Base-by-base conservation (phyloP, 148 eudicot species). In the Linanthus parryae region DNA sequence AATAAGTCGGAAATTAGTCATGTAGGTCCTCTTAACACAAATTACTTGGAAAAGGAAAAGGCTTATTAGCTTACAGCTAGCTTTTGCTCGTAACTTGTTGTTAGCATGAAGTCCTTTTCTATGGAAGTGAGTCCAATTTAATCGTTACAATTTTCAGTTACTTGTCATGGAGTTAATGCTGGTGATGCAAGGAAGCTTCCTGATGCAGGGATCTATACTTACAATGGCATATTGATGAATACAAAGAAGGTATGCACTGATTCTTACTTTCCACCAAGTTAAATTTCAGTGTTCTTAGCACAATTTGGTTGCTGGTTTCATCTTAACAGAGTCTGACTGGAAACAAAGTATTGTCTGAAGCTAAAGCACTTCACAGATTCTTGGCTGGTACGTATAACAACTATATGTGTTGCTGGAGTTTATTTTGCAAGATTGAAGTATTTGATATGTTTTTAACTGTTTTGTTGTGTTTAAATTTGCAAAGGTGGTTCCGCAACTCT, bases 271-370 rank as follows among this genome's bases (percentile, higher is more conserved):
- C 2, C 13, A 38, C 36, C 56, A 4, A 52, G 13, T 27, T 18
- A 11, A 28, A 4, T 15, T 12, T 3, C n/a, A n/a, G n/a, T n/a
- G n/a, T n/a, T n/a, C 45, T 28, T 34, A 7, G 46, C 16, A 41
- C 11, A 27, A 20, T 37, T 58, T 38, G 6, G 25, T 56, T 50
- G 13, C 4, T 2, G 24, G 13, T 23, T 45, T 7, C 36, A 13
- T 43, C n/a, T 35, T 48, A 50, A 22, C 61, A 92, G 99, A 87
- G 33, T 62, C 57, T 92, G 62, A 87, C 99, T 10, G 99, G 95
- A 43, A 87, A 87, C 54, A 92, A 84, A 74, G 99, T 96, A 53
- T 64, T 92, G 57, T 88, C 95, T 54, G 99, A 92, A 73, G 99
- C 94, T n/a, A 92, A 92, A 72, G 79, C 94, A 39, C 16, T 51